Evolutionary conservation across 208 protist genomes (phyloP), one percentile per base, ranked within the genome.

Genomic region (Trypanosoma congolense): DNA sequence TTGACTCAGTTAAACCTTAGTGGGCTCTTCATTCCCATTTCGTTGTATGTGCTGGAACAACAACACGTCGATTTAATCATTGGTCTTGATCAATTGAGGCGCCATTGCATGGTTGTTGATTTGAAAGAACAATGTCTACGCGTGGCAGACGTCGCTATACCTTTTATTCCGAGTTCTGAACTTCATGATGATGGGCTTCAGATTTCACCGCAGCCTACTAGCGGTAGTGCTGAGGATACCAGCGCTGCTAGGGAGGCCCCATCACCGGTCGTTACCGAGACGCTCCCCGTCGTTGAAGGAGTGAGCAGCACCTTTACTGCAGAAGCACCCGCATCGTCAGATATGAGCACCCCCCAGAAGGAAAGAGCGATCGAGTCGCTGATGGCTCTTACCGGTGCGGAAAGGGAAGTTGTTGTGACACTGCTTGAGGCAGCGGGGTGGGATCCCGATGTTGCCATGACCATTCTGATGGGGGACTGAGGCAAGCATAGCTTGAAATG

Each of bases 31-130:
- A 80, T 98, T 30, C 67, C 82, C 25, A 81, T 84, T 22, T 85
- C 92, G 18, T 86, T 98, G 47, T 77, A 66, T 14, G 83, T 98
- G n/a, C 60, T 98, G 4, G 83, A 97, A 41, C 62, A 83, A 22
- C 75, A 91, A 50, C 40, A 65, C 21, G 88, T 96, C 6, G 92
- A 97, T 45, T 72, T 97, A 51, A 85, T 98, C 24, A 81, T 98
- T 41, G 96, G 96, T 14, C 81, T 98, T 3, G 96, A 98, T 61
- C 94, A 96, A 72, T 73, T 98, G 25, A 82, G 68, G 62, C 75
- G 90, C 16, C 90, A 95, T 38, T 77, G 79, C 48, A 87, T 90
- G 70, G 16, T 66, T 14, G 80, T 96, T 38, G 75, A 96, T 50
- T 64, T 95, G 25, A 55, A 51, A 9, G 29, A 68, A 4, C 81